Evolutionary conservation across 176 grass and related monocot species (phyloP).

Genomic region (Typha latifolia): DNA sequence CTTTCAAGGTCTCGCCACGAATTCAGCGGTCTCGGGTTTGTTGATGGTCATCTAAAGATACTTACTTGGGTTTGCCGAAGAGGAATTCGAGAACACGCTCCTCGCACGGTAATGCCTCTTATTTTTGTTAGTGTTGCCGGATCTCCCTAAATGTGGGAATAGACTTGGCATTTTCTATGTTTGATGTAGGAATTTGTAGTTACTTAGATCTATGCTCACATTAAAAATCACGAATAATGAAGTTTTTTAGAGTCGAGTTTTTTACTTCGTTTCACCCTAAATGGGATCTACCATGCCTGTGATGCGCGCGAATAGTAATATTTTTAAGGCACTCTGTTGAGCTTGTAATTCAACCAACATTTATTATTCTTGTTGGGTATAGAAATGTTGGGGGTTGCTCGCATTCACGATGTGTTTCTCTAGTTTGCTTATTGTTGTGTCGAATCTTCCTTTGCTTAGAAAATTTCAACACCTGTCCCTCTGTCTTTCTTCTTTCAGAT

Average conservation of each 20-base stretch:
- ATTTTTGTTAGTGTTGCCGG: background rate
- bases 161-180: too few relatives aligned
- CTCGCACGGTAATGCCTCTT: background rate
- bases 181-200: too few relatives aligned
- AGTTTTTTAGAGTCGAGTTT: too few relatives aligned
- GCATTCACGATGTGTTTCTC: background rate
- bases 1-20: background rate
- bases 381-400: too few relatives aligned
- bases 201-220: too few relatives aligned
- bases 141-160: background rate
- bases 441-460: background rate
- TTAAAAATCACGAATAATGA: too few relatives aligned
- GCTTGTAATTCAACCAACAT: too few relatives aligned
- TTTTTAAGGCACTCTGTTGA: too few relatives aligned
- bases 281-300: too few relatives aligned
- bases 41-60: conserved; percentile 4
- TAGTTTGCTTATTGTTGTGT: background rate
- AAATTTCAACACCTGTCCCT: background rate
- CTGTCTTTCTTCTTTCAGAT: background rate
- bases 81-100: background rate
- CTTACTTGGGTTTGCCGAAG: background rate
- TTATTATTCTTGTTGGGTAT: too few relatives aligned
- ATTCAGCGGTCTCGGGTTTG: background rate
- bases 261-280: too few relatives aligned
- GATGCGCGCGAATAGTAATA: too few relatives aligned